A percentile compares a stretch with the other conserved stretches of the same genome.
Evolutionary conservation across 177 flowering plant species (phyloP).

Genomic region (Tripterygium wilfordii): DNA sequence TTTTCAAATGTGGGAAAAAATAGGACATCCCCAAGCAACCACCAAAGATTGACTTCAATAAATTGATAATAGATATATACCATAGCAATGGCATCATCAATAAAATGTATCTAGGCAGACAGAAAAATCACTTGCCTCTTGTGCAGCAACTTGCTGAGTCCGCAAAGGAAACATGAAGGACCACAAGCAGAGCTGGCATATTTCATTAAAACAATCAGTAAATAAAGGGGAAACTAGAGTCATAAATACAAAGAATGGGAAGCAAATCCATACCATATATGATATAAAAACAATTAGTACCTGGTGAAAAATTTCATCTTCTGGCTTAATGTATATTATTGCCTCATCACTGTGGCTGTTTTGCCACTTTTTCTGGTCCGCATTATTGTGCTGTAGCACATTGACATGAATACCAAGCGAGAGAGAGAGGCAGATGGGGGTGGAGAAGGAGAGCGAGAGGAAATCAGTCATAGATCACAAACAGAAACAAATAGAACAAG

Average conservation of each 20-base stretch:
- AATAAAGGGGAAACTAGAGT: too few relatives aligned
- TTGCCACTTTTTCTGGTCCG: conserved; percentile 21
- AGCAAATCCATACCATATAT: too few relatives aligned
- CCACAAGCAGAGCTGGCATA: conserved; percentile 74
- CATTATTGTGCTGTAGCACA: conserved; percentile 44
- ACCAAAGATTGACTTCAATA: too few relatives aligned
- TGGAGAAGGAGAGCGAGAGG: too few relatives aligned
- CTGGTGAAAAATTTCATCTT: conserved; percentile 89
- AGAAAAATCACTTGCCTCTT: conserved; percentile 44
- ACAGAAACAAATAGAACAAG: neutral
- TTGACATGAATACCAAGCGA: too few relatives aligned
- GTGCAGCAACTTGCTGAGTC: conserved; percentile 34
- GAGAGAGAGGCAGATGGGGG: conserved; percentile 1
- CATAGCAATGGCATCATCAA: neutral
- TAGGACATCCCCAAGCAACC: too few relatives aligned
- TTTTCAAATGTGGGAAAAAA: too few relatives aligned
- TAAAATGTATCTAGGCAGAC: neutral
- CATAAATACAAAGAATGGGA: too few relatives aligned
- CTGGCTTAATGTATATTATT: conserved; percentile 58
- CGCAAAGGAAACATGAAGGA: conserved; percentile 58
- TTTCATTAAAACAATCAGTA: conserved; percentile 7
- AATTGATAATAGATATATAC: neutral
- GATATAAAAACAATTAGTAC: conserved; percentile 21
- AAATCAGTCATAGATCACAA: too few relatives aligned
- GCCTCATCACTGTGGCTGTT: conserved; percentile 30